Base-by-base conservation (phyloP, 768 basidiomycete genomes). In the Terana coerulea region DNA sequence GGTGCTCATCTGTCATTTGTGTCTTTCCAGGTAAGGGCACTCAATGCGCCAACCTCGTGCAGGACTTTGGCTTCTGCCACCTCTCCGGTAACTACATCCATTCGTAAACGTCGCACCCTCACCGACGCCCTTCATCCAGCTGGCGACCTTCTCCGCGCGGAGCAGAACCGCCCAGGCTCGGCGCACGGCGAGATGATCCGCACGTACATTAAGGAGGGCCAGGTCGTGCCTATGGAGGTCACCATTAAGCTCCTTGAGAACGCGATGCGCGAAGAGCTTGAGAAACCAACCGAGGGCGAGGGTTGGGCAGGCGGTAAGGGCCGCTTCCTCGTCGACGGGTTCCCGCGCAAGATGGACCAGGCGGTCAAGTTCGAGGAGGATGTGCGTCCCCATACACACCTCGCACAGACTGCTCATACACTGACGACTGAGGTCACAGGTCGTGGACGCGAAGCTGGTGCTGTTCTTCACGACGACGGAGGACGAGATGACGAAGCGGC, bases 331-430 rank as follows among this genome's bases (percentile, higher is more conserved):
- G 85, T 99, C 55, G 95, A 99, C 57, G 97, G 95, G 1, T 98
- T 98, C 71, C 97, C 95, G 49, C 81, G 95, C 54, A 94, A 98
- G 76, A 94, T 98, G 93, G 97, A 99, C 66, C 97, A 99, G 70
- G 95, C 95, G 0, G 54, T 86, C 62, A 84, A 84, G 66, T 99
- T 98, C 64, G 95, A 98, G 62, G 75, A 88, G 59, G 76, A 83
- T 41, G 95, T 93, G 58, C 49, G 79, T 68, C 3, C 8, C 1
- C 19, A 8, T 14, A 31, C 19, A 33, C 19, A 22, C 26, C 37
- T 9, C 33, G 5, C 54, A 21, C n/a, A 35, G 33, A 17, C 33
- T 34, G 33, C 30, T 14, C 34, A 44, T 36, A 9, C 26, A 15
- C 3, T 3, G 24, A 15, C 24, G 9, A 31, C 3, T 1, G 8